Evolutionary conservation across 495 filamentous ascomycete genomes (phyloP), one percentile per base, ranked within the genome.

Genomic region (Xylaria curta): DNA sequence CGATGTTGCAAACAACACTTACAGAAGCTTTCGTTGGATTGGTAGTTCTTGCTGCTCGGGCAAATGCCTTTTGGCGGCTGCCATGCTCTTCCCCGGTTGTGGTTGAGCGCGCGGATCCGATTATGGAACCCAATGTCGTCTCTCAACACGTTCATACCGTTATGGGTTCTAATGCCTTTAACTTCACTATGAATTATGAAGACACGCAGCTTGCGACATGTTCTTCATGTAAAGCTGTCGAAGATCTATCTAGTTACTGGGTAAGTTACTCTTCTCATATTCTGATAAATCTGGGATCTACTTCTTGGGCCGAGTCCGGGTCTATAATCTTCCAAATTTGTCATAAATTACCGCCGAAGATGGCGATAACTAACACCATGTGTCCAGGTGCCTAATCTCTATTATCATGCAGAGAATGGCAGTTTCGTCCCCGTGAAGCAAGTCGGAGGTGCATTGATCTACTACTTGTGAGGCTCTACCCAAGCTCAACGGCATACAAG

Each of bases 191-290:
- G 87, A 81, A 81, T 67, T 90, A 88, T 72, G 72, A 79, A 8
- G 78, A 83, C 21, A 83, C 89, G 26, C 84, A 87, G 47, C 71
- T 75, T 33, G 89, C 90, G 0, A 85, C 82, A 13, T 94, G 92
- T 77, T 90, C 89, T 46, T 87, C 90, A 1, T 91, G 91, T 72
- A 80, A 81, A 1, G 85, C 91, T 40, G 88, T 85, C 60, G 78
- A 86, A 68, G 92, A 94, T 79, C 81, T 89, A 71, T 91, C 87
- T 72, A 92, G 90, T 78, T 94, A 94, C 82, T 94, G 92, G 92
- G 68, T 66, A 24, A 40, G 59, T 3, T 10, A 24, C 15, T 21
- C n/a, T 12, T 7, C 42, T 40, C 10, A 40, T 60, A 19, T n/a
- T 60, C 21, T 40, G 54, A 1, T 17, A 60, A 9, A 21, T 33